Evolutionary conservation across 2,329 filamentous ascomycete species (phyloP).

Genomic region (Fusarium tuaranense): DNA sequence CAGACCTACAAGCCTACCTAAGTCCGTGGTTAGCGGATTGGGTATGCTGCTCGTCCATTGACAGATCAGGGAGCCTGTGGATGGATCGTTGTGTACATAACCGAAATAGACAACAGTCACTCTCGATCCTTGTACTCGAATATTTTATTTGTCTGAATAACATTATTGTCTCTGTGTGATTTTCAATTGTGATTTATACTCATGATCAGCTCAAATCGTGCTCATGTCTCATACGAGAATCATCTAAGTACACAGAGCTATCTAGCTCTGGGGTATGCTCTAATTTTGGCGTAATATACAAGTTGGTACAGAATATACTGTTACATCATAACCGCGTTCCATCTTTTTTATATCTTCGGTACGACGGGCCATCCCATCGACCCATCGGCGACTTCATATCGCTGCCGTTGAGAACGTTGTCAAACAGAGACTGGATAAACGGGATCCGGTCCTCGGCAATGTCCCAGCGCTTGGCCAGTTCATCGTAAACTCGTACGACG

Average conservation of each 20-base stretch:
- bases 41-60: conserved; percentile 25
- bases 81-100: conserved; percentile 48
- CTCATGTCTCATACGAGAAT: neutral
- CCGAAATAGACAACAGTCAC: conserved; percentile 50
- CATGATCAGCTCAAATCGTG: neutral
- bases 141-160: conserved; percentile 40
- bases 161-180: conserved; percentile 13
- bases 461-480: conserved; percentile 61
- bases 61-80: conserved; percentile 38
- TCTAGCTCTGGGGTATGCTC: conserved; percentile 39
- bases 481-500: conserved; percentile 66
- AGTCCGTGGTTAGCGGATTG: conserved; percentile 34
- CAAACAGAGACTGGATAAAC: conserved; percentile 61
- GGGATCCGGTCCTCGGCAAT: conserved; percentile 54
- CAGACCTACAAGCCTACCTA: conserved; percentile 57
- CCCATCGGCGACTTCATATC: conserved; percentile 46
- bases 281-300: conserved; percentile 36
- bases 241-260: conserved; percentile 26
- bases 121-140: conserved; percentile 42
- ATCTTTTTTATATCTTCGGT: conserved; percentile 44
- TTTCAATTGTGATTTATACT: neutral
- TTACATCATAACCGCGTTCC: conserved; percentile 46
- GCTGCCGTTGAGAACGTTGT: conserved; percentile 53
- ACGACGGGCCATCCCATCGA: conserved; percentile 39
- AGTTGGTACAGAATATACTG: conserved; percentile 39